Base-by-base conservation (phyloP, 805 yeast genomes). In the Maudiozyma pseudohumilis region DNA sequence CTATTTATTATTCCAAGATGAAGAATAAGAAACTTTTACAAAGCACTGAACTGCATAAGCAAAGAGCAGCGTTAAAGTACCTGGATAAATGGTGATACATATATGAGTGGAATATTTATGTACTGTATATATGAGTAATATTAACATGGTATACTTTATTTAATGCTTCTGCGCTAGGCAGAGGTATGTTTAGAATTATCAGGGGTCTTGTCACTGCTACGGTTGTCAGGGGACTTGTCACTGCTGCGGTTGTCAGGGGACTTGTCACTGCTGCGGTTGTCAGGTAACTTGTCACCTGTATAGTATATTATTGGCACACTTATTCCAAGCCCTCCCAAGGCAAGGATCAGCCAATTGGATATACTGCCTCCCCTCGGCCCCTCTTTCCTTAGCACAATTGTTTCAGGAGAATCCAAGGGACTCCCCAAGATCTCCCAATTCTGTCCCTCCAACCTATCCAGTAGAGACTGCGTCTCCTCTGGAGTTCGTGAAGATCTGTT, bases 1-100 rank as follows among this genome's bases (percentile, higher is more conserved):
- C 77, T 0, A 61, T 77, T 0, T 82, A 68, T 50, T 83, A 68
- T 49, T 64, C 72, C 6, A 65, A 77, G 34, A 60, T 70, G 10
- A 71, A 73, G 47, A 60, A 68, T 2, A 38, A 43, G 4, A 59
- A 56, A 25, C 60, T 55, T 29, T 38, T 64, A 15, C 37, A 40
- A 11, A 50, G 53, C 29, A 35, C 42, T 8, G 50, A 45, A 18
- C 29, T 43, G 6, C 25, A 17, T 17, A 40, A 34, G 12, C 35
- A 38, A 3, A 18, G 30, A 2, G 30, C 35, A 16, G 43, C 50
- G 1, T 37, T 54, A 26, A 33, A 38, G 10, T 36, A 34, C 18
- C 27, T 52, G 12, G 45, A 55, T 30, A 16, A 40, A 10, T 55
- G 58, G 55, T 54, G 30, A 42, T 13, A 13, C 18, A n/a, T n/a